A percentile compares a stretch with the other conserved stretches of the same genome.
Evolutionary conservation across 2,329 filamentous ascomycete species (phyloP).

Genomic region (Ustulina deusta): DNA sequence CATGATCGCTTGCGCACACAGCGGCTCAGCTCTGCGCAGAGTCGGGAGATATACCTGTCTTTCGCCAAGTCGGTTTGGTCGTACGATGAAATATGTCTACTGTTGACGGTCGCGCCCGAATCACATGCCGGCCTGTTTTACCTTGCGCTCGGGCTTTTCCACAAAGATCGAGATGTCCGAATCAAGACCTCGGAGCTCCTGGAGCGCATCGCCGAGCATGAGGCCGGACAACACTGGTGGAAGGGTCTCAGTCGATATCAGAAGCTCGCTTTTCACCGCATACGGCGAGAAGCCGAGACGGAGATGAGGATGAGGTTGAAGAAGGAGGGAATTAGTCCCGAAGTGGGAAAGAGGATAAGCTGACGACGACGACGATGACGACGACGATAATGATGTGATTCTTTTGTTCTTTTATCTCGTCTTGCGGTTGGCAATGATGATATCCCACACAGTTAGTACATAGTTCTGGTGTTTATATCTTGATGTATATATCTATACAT

Average conservation of each 20-base stretch:
- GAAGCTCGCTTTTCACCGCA: constrained; percentile 84
- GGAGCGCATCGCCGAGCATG: constrained; percentile 84
- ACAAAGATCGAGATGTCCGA: constrained; percentile 84
- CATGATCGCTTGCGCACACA: constrained; percentile 90
- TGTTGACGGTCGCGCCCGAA: constrained; percentile 85
- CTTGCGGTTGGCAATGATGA: constrained; percentile 24
- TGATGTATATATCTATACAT: constrained; percentile 1
- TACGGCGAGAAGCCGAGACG: constrained; percentile 74
- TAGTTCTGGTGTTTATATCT: constrained; percentile 28
- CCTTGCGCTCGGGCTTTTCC: constrained; percentile 88
- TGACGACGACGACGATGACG: constrained; percentile 47
- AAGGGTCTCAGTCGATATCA: constrained; percentile 85
- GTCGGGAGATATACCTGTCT: constrained; percentile 86
- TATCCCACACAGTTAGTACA: constrained; percentile 38
- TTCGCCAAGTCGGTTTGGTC: constrained; percentile 80
- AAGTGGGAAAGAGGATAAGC: constrained; percentile 63
- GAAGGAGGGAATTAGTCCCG: constrained; percentile 57
- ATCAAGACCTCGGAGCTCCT: constrained; percentile 81
- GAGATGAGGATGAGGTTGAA: constrained; percentile 62
- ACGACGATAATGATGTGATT: constrained; percentile 3
- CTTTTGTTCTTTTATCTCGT: constrained; percentile 9
- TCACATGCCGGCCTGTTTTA: constrained; percentile 92
- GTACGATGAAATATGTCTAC: constrained; percentile 87
- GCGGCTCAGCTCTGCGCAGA: constrained; percentile 79
- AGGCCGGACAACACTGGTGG: constrained; percentile 96